Base-by-base conservation (phyloP, 441 rosid species). In the Codiaeum variegatum region DNA sequence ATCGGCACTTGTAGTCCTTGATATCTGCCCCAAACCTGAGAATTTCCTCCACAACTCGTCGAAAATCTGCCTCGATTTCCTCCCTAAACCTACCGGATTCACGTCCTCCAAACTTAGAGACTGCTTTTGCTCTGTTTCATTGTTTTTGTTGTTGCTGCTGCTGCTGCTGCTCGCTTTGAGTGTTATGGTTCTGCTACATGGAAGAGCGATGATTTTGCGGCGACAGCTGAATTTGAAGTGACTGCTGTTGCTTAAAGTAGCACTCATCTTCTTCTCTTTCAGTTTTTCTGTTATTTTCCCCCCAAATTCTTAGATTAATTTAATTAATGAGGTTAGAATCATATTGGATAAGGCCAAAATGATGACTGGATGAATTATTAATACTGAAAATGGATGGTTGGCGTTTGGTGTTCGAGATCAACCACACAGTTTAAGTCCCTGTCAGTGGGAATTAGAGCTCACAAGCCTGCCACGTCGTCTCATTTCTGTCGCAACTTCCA, bases 41-140 rank as follows among this genome's bases (percentile, higher is more conserved):
- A 94, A 94, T 80, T 94, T 94, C 73, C 97, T 84, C 99, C 99
- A 94, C 21, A 92, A 97, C 77, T 91, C 92, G 74, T 92, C 97
- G 71, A 94, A 94, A 29, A 92, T 82, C 85, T 92, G 98, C 65
- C 98, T 76, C 24, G 98, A 92, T 77, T 88, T 85, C 78, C 98
- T 84, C 44, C 99, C 97, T 10, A 94, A 73, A 0, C 96, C 98
- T 52, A 94, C 98, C 0, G 98, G 98, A 76, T 94, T 92, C 56
- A 94, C 98, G 65, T 89, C 96, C 42, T 90, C 97, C 63, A 94
- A 73, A 66, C 86, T 89, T 49, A 94, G 70, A 5, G 87, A 79
- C 63, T 67, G 87, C 47, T 81, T 70, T 55, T 75, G 76, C 8
- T 40, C 77, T 24, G 8, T 32, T 19, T 56, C 54, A 51, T 44